Percentiles rank a stretch among this genome's conserved stretches.
Evolutionary conservation across 2,329 filamentous ascomycete species (phyloP).

Genomic region (Geoglossum cookeanum): DNA sequence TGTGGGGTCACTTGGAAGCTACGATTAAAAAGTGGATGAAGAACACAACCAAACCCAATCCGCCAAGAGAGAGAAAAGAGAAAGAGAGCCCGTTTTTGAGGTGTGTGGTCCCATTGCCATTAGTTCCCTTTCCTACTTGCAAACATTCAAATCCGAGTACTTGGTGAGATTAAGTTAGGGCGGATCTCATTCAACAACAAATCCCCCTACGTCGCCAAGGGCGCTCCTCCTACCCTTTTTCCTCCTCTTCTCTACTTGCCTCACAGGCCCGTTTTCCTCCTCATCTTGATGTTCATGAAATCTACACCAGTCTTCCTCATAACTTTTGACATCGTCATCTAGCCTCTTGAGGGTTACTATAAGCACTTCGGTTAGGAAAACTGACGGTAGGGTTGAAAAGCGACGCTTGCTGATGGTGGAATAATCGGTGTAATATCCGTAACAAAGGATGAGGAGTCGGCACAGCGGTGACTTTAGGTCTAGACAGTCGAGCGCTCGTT

Average conservation of each 20-base stretch:
- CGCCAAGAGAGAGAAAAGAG: too few species aligned
- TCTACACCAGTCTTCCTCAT: background rate
- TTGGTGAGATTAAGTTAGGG: too few species aligned
- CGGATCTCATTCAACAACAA: too few species aligned
- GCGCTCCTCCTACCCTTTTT: background rate
- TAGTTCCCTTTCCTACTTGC: too few species aligned
- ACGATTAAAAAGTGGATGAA: too few species aligned
- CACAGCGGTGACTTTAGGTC: background rate
- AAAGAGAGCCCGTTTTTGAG: too few species aligned
- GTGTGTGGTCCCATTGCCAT: too few species aligned
- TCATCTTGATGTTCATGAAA: background rate
- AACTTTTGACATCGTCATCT: background rate
- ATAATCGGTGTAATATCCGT: background rate
- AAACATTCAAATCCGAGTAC: too few species aligned
- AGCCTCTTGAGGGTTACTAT: background rate
- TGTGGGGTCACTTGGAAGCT: too few species aligned
- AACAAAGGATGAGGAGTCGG: background rate
- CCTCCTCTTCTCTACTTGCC: background rate
- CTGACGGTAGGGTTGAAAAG: background rate
- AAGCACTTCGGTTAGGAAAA: background rate
- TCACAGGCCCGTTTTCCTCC: background rate
- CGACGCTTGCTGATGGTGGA: background rate
- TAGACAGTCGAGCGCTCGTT: background rate
- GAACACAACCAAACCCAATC: too few species aligned
- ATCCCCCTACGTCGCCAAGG: too few species aligned